Evolutionary conservation across 1,284 basidiomycete species (phyloP), one percentile per base, ranked within the genome.

Genomic region (Rhodotorula sp.): DNA sequence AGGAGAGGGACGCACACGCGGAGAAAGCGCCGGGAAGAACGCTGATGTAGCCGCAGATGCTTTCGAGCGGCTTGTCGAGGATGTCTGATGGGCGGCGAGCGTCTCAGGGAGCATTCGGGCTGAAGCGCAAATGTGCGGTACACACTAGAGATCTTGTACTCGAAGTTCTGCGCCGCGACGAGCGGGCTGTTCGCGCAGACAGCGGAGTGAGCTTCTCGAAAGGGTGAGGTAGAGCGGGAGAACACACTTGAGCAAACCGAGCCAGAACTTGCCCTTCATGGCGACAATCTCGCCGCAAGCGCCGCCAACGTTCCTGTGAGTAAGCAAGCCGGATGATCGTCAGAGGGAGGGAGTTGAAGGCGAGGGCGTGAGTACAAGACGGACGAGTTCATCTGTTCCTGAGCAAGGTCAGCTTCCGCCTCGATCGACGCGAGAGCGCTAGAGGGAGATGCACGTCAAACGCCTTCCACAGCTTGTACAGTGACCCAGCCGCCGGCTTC

Each of bases 391-490:
- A 44, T 44, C 40, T 44, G 40, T 34, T 34, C 40, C 9, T 13
- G 40, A 13, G 16, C 40, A 13, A 44, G 3, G 40, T 44, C 40
- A 44, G 40, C 11, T 13, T 8, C 40, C 40, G 40, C 13, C 9
- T 44, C 40, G 13, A 44, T 7, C 40, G 16, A 44, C 3, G 16
- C 40, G 40, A 44, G 40, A 11, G 40, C 2, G 7, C 5, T 34
- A 40, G 37, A 40, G 37, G 37, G 13, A 18, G 16, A 59, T 30
- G 26, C 47, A 51, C 26, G 60, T 63, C 74, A 56, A 76, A 73
- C 40, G 67, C 89, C 81, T 97, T 96, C 94, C 94, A 97, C 7
- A 98, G 83, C 77, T 96, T 91, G 80, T 97, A 98, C 77, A 97
- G 94, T 24, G 87, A 88, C 55, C 88, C 91, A 13, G 89, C 87